phyloP scores from a whole-genome alignment of 2,329 filamentous ascomycete species.

The Sporothrix curviconia region DNA sequence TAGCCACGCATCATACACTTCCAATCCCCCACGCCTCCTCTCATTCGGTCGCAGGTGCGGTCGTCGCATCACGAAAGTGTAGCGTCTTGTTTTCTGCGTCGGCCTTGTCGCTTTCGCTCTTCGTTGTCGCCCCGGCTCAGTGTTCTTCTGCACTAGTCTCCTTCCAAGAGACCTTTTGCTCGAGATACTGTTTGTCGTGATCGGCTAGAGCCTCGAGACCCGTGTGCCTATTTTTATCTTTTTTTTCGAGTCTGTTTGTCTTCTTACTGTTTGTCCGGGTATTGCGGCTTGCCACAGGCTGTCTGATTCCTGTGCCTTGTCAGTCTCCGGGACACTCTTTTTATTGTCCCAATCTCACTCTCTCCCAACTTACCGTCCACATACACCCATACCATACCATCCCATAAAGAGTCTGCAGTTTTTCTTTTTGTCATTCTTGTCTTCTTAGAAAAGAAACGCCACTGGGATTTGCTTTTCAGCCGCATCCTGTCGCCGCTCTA shows the following conservation, averaged over 20 bases:
- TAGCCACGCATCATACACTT: too few relatives aligned
- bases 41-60: neutral
- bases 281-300: neutral
- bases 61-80: too few relatives aligned
- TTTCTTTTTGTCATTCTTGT: neutral
- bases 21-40: too few relatives aligned
- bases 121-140: neutral
- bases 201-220: neutral
- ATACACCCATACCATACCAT: neutral
- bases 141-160: neutral
- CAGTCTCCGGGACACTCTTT: neutral
- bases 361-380: neutral
- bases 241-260: neutral
- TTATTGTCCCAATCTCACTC: neutral
- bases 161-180: neutral
- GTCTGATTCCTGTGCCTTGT: neutral
- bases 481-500: neutral
- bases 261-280: neutral
- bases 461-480: too few relatives aligned
- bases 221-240: constrained; percentile 2
- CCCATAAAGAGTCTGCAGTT: neutral
- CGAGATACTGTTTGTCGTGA: neutral
- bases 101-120: neutral
- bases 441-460: too few relatives aligned
- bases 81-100: too few relatives aligned